A percentile compares a stretch with the other conserved stretches of the same genome.
Conservation (phyloP, 2,329 filamentous ascomycete species). For the Alternaria burnsii region DNA sequence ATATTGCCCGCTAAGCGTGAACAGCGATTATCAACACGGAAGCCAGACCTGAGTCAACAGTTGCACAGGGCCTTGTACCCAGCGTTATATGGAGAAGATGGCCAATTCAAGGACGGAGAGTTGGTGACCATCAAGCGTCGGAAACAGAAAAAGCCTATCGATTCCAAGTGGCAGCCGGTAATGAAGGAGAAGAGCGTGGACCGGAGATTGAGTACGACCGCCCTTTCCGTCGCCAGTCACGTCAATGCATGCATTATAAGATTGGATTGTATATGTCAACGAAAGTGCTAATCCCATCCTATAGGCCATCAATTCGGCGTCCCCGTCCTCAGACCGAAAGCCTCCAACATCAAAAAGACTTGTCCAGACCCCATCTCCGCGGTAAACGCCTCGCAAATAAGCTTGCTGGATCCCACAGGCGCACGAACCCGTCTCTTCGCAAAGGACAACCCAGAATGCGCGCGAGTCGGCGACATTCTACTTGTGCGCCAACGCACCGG, state of each 20-base stretch:
- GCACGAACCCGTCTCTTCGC: conserved; percentile 84
- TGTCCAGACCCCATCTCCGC: conserved; percentile 73
- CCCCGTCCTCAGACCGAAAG: conserved; percentile 60
- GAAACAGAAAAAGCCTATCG: conserved; percentile 19
- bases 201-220: conserved; percentile 19
- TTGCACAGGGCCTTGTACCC: conserved; percentile 35
- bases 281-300: conserved; percentile 11
- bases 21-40: conserved; percentile 12
- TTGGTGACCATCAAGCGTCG: conserved; percentile 1
- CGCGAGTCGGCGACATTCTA: conserved; percentile 86
- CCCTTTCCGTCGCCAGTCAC: background rate
- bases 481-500: conserved; percentile 85
- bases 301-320: conserved; percentile 52
- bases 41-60: conserved; percentile 23
- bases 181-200: conserved; percentile 25
- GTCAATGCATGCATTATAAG: background rate
- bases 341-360: conserved; percentile 63
- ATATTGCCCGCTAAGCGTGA: conserved; percentile 12
- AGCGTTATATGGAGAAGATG: conserved; percentile 9
- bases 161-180: conserved; percentile 19
- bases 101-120: conserved; percentile 1
- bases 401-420: conserved; percentile 82
- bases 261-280: background rate
- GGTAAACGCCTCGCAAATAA: conserved; percentile 74
- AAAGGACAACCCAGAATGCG: conserved; percentile 77